phyloP scores from a whole-genome alignment of 2,329 filamentous ascomycete genomes.

The Epichloe sp. region DNA sequence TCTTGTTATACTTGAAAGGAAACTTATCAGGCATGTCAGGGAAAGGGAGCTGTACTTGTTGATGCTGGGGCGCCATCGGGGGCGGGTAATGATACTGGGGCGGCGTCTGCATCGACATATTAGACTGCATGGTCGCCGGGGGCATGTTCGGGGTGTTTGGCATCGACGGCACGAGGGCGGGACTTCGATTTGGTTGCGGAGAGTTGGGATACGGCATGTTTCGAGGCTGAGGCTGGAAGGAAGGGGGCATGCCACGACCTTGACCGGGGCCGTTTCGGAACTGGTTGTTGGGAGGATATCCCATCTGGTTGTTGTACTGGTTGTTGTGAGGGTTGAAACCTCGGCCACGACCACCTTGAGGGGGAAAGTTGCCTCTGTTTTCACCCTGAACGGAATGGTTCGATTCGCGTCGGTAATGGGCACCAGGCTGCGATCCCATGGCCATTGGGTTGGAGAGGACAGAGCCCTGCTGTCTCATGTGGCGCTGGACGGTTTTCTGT shows the following conservation, averaged over 20 bases:
- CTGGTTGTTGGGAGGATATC: conserved; percentile 30
- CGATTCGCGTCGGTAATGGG: conserved; percentile 75
- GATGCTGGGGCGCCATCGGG: conserved; percentile 45
- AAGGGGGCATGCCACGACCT: conserved; percentile 39
- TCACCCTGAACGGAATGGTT: conserved; percentile 60
- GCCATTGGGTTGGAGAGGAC: conserved; percentile 48
- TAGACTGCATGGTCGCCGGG: conserved; percentile 37
- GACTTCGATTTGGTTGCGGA: conserved; percentile 52
- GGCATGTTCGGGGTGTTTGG: conserved; percentile 59
- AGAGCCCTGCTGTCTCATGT: conserved; percentile 56
- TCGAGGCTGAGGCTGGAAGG: conserved; percentile 30
- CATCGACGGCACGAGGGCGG: conserved; percentile 51
- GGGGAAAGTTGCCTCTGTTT: conserved; percentile 37
- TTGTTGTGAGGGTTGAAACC: conserved; percentile 30
- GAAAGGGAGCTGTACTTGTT: conserved; percentile 44
- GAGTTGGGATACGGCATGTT: conserved; percentile 44
- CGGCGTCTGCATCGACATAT: conserved; percentile 51
- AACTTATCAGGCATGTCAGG: conserved; percentile 20
- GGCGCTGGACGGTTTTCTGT: conserved; percentile 33
- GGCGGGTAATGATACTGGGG: conserved; percentile 49
- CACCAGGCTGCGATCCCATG: conserved; percentile 49
- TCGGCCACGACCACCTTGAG: conserved; percentile 36
- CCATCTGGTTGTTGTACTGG: conserved; percentile 34
- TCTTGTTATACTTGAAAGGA: conserved; percentile 31
- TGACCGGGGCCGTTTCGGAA: conserved; percentile 30